A percentile compares a stretch with the other conserved stretches of the same genome.
Evolutionary conservation across 768 basidiomycete species (phyloP).

Genomic region (Boletus barrowsii): DNA sequence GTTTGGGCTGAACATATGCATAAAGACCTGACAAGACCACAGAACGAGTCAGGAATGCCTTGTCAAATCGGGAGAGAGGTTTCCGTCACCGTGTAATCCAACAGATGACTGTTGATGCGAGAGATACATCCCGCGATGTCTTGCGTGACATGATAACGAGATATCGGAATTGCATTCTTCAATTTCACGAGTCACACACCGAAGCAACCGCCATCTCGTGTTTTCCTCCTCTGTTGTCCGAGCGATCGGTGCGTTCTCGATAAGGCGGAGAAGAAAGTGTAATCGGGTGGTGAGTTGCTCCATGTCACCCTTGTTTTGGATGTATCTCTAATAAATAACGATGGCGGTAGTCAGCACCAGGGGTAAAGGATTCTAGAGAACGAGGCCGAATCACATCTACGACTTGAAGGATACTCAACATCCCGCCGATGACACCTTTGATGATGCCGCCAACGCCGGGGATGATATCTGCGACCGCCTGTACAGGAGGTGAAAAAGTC

Average conservation of each 20-base stretch:
- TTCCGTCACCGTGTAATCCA: slow-evolving; percentile 8
- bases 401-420: background rate
- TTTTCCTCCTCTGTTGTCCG: background rate
- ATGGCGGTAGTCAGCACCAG: background rate
- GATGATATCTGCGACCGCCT: background rate
- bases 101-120: background rate
- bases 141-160: background rate
- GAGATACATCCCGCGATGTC: background rate
- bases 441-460: background rate
- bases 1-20: background rate
- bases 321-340: background rate
- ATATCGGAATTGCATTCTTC: no score
- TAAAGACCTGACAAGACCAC: background rate
- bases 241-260: no score
- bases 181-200: background rate
- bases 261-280: background rate
- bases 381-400: background rate
- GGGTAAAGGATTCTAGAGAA: background rate
- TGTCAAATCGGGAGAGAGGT: no score
- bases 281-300: background rate
- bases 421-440: background rate
- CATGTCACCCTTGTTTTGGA: slow-evolving; percentile 1
- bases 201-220: background rate
- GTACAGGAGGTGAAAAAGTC: background rate
- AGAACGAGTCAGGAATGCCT: background rate